Percentiles rank a stretch among this genome's conserved stretches.
Evolutionary conservation across 2,329 filamentous ascomycete genomes (phyloP).

Genomic region (Mollisiaceae sp.): DNA sequence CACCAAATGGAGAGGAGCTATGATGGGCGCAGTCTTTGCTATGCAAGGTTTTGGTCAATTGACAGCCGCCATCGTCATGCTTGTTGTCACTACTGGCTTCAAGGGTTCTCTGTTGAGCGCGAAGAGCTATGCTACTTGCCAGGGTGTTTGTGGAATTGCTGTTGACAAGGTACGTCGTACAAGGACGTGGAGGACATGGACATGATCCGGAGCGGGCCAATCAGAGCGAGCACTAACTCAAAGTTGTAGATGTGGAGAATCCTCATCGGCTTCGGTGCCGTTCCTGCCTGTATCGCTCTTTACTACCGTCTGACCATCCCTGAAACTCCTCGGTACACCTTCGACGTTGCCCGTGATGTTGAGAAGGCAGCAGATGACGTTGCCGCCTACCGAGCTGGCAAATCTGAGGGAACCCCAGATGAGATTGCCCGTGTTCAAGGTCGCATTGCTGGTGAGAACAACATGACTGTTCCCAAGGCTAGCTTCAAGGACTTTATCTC

Average conservation of each 20-base stretch:
- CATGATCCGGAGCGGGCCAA: background rate
- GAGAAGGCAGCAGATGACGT: constrained; percentile 76
- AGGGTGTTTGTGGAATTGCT: constrained; percentile 65
- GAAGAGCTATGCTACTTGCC: constrained; percentile 59
- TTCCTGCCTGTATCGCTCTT: constrained; percentile 79
- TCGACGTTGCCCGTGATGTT: constrained; percentile 77
- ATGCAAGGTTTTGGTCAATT: constrained; percentile 91
- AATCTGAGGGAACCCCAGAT: constrained; percentile 65
- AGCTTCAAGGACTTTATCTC: constrained; percentile 72
- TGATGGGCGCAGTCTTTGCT: constrained; percentile 86
- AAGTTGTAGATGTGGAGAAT: constrained; percentile 72
- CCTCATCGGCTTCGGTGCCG: constrained; percentile 74
- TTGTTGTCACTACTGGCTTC: constrained; percentile 76
- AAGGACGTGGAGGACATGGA: too few relatives aligned
- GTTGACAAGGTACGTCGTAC: constrained; percentile 74
- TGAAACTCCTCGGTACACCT: constrained; percentile 87
- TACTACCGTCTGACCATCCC: constrained; percentile 87
- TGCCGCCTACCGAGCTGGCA: constrained; percentile 72
- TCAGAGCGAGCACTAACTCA: background rate
- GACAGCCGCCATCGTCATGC: constrained; percentile 73
- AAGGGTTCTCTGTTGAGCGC: constrained; percentile 64
- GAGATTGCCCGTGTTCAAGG: constrained; percentile 66
- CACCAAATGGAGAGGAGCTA: constrained; percentile 83
- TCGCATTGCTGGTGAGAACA: constrained; percentile 57
- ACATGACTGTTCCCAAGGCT: constrained; percentile 64